Conservation (phyloP, 257 asterid genomes). For the Coffea canephora region DNA sequence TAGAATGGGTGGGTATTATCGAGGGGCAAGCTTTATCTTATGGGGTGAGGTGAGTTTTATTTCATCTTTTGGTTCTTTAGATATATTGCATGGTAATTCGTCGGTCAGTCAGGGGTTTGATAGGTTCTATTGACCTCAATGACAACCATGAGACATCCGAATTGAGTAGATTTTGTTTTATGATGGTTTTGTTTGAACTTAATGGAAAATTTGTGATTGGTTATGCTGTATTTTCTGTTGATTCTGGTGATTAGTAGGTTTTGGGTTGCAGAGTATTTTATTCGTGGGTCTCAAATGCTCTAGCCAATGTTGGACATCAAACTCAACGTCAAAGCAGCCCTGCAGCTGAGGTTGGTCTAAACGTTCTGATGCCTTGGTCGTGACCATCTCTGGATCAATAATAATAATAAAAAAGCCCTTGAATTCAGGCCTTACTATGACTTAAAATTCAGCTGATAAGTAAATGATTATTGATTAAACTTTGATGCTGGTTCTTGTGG, state of each 20-base stretch:
- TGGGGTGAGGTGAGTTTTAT: background rate
- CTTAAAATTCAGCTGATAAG: background rate
- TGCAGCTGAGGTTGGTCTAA: conserved; percentile 51
- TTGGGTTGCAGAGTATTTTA: conserved; percentile 76
- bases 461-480: too few species aligned
- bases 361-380: background rate
- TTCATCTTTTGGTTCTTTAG: too few species aligned
- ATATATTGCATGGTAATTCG: background rate
- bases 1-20: background rate
- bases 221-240: conserved; percentile 26
- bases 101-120: background rate
- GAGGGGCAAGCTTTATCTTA: background rate
- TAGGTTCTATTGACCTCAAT: background rate
- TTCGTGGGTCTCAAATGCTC: conserved; percentile 78
- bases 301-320: conserved; percentile 49
- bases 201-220: conserved; percentile 18
- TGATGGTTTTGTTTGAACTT: background rate
- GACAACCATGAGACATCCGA: background rate
- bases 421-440: background rate
- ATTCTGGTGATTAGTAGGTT: conserved; percentile 72
- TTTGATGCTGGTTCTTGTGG: background rate
- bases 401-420: too few species aligned
- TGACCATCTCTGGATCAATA: background rate
- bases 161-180: background rate
- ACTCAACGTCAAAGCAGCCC: conserved; percentile 51